Base-by-base conservation (phyloP, 2,329 filamentous ascomycete species). In the Diaporthe helianthi region DNA sequence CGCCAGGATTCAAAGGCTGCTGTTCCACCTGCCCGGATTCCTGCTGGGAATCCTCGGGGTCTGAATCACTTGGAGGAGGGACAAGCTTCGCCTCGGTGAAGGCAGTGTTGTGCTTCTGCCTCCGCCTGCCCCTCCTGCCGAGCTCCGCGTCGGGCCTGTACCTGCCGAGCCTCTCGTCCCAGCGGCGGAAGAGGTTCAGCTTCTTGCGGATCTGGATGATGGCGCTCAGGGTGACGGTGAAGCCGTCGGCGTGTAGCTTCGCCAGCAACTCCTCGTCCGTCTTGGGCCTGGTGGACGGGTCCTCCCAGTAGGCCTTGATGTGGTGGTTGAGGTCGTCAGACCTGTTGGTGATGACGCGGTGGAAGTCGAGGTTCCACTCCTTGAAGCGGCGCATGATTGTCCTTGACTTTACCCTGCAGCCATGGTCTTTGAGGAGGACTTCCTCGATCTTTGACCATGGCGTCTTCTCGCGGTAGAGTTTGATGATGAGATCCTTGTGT, bases 291-390 rank as follows among this genome's bases (percentile, higher is more conserved):
- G 22, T 55, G 26, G n/a, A 15, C 19, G 41, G 29, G 58, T 65
- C 67, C 10, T 51, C 44, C 67, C 60, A 69, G 49, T 78, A 81
- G 8, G 75, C 72, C 17, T 74, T 76, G 51, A 80, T 77, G 10
- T 76, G 74, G 24, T 71, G 71, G 54, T 74, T 75, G 19, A 78
- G 73, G 29, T 76, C 74, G 9, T 72, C 74, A 3, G 76, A 71
- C 6, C 71, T 73, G 4, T 71, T 73, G 6, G 72, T 74, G 22
- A 73, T 74, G 47, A 79, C 77, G 13, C 77, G 78, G 17, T 78
- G 78, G 24, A 79, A 73, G 22, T 75, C 75, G 55, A 80, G 71
- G 15, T 74, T 72, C 60, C 60, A 65, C 36, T 47, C 46, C 38
- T 65, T 61, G 58, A 51, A 64, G 49, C 58, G 58, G 36, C 49